phyloP scores from a whole-genome alignment of 1,284 basidiomycete species.

The Austroboletus novae-zelandiae region DNA sequence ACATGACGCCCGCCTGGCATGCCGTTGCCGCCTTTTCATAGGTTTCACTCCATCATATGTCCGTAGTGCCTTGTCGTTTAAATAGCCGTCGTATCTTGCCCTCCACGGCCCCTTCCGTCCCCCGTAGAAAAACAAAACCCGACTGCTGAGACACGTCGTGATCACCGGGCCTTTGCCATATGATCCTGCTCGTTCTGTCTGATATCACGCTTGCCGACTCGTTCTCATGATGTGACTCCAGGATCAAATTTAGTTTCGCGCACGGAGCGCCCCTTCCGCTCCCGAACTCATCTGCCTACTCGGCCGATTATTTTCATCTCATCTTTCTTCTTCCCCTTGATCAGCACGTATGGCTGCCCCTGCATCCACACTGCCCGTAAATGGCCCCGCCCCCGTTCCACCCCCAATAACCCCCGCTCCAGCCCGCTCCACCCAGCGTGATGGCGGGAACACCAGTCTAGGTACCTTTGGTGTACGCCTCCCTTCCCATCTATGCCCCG shows the following conservation, averaged over 20 bases:
- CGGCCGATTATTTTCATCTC: background rate
- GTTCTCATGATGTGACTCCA: no score
- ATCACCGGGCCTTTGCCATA: no score
- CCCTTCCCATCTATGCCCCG: background rate
- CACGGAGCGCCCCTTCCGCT: slow-evolving; percentile 6
- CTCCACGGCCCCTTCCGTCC: no score
- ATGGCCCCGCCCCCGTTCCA: slow-evolving; percentile 1
- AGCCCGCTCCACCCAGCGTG: slow-evolving; percentile 55
- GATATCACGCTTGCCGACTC: no score
- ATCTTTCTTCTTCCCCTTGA: background rate
- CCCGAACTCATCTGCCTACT: background rate
- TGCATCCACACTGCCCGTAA: background rate
- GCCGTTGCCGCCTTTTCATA: slow-evolving; percentile 7
- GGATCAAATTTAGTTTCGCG: background rate
- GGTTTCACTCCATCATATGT: slow-evolving; percentile 12
- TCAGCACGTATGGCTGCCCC: background rate
- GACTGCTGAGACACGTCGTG: background rate
- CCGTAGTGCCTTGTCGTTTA: slow-evolving; percentile 17
- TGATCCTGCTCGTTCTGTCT: background rate
- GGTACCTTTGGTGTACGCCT: slow-evolving; percentile 79
- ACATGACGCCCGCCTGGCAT: slow-evolving; percentile 9
- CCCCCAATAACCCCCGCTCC: slow-evolving; percentile 36
- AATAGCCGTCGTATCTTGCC: slow-evolving; percentile 14
- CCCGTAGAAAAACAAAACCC: no score
- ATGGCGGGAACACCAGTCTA: slow-evolving; percentile 60